Evolutionary conservation across 768 basidiomycete genomes (phyloP).

Genomic region (Amanita muscaria): DNA sequence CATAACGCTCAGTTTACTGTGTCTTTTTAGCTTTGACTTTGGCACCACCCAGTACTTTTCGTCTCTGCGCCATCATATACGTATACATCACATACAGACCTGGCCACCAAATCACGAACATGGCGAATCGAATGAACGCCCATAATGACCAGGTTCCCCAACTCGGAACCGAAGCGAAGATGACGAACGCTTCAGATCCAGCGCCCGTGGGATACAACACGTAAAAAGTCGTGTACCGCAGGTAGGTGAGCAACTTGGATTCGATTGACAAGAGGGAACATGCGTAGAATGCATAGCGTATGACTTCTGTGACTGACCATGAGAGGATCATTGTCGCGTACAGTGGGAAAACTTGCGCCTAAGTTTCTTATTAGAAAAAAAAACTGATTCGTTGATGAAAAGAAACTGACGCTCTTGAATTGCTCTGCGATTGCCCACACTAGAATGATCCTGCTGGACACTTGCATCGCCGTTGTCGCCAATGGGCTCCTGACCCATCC

Average conservation of each 20-base stretch:
- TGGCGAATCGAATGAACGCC: constrained; percentile 37
- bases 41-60: constrained; percentile 35
- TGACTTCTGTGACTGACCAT: constrained; percentile 87
- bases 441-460: constrained; percentile 70
- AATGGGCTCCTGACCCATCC: constrained; percentile 76
- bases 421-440: constrained; percentile 77
- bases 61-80: constrained; percentile 45
- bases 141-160: constrained; percentile 21
- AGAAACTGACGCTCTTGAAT: constrained; percentile 41
- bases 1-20: too few species aligned
- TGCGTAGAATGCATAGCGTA: constrained; percentile 88
- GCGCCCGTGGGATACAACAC: constrained; percentile 92
- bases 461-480: constrained; percentile 69
- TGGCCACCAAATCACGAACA: constrained; percentile 88
- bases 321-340: constrained; percentile 90
- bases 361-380: too few species aligned
- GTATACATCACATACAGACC: constrained; percentile 45
- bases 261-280: constrained; percentile 50
- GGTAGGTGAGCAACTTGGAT: constrained; percentile 42
- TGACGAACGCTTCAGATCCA: constrained; percentile 80
- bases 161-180: constrained; percentile 63
- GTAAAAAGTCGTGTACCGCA: constrained; percentile 92
- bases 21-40: too few species aligned
- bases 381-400: too few species aligned
- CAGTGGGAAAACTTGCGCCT: constrained; percentile 67